phyloP scores from a whole-genome alignment of 139 green algal species.

The Chlorella sp. region DNA sequence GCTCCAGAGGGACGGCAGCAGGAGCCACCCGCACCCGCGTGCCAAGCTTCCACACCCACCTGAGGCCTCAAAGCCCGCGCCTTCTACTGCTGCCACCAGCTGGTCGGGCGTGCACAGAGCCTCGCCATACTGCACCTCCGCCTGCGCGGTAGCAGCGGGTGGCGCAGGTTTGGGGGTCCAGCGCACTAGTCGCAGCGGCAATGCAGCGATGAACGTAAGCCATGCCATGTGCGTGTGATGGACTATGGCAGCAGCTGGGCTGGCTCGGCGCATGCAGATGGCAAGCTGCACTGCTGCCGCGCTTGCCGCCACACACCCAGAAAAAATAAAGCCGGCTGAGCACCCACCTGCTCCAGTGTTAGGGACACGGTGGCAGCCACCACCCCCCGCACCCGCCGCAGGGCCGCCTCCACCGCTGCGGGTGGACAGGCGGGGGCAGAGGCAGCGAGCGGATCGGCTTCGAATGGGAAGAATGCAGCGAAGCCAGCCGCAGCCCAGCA shows the following conservation, averaged over 20 bases:
- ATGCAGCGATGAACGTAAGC: no score
- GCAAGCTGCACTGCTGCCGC: no score
- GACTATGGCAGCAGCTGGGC: no score
- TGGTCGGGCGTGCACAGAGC: constrained; percentile 6
- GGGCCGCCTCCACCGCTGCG: constrained; percentile 1
- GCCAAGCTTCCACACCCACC: neutral
- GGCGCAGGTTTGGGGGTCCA: no score
- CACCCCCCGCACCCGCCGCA: neutral
- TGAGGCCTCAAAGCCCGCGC: constrained; percentile 82
- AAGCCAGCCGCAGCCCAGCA: no score
- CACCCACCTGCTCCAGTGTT: constrained; percentile 5
- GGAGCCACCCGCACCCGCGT: neutral
- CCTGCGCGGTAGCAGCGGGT: neutral
- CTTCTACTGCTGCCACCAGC: constrained; percentile 72
- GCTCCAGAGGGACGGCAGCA: no score
- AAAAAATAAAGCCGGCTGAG: no score
- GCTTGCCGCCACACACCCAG: no score
- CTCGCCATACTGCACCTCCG: constrained; percentile 2
- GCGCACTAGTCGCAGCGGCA: no score
- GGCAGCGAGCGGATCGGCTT: neutral
- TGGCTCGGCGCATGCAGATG: no score
- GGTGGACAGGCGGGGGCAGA: neutral
- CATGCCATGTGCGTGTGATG: no score
- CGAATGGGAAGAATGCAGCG: no score
- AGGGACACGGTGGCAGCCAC: constrained; percentile 1